Conservation (phyloP, 768 basidiomycete genomes). For the Multifurca ochricompacta region DNA sequence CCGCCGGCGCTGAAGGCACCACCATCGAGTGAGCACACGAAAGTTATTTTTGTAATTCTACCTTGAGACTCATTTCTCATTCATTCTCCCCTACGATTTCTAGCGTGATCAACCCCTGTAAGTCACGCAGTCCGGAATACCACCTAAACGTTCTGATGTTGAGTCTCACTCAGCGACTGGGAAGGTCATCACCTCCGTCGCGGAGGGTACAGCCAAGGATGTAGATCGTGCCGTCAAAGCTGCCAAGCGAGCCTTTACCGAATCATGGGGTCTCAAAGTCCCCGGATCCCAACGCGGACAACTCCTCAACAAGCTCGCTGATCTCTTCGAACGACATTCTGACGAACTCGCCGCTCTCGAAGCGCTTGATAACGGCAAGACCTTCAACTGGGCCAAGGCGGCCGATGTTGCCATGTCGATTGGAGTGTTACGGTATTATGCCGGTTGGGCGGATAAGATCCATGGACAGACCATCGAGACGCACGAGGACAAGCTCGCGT, state of each 20-base stretch:
- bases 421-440: conserved; percentile 64
- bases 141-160: background rate
- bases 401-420: conserved; percentile 44
- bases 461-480: conserved; percentile 69
- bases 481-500: conserved; percentile 39
- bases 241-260: conserved; percentile 56
- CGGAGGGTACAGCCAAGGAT: conserved; percentile 58
- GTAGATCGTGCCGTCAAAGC: conserved; percentile 69
- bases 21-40: conserved; percentile 57
- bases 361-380: conserved; percentile 61
- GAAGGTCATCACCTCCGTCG: conserved; percentile 47
- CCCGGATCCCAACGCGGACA: conserved; percentile 45
- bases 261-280: conserved; percentile 58
- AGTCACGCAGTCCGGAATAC: background rate
- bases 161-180: conserved; percentile 35
- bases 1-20: conserved; percentile 45
- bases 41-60: background rate
- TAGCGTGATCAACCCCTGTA: conserved; percentile 56
- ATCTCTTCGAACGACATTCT: conserved; percentile 50
- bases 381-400: conserved; percentile 39
- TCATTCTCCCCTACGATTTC: conserved; percentile 8
- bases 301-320: conserved; percentile 55
- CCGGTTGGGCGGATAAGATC: conserved; percentile 86
- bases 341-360: conserved; percentile 71
- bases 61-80: background rate